These are phyloP conservation scores for Globisporangium megalacanthum DNA, from an alignment of 352 stramenopile species.

Conservation along the genomic window DNA sequence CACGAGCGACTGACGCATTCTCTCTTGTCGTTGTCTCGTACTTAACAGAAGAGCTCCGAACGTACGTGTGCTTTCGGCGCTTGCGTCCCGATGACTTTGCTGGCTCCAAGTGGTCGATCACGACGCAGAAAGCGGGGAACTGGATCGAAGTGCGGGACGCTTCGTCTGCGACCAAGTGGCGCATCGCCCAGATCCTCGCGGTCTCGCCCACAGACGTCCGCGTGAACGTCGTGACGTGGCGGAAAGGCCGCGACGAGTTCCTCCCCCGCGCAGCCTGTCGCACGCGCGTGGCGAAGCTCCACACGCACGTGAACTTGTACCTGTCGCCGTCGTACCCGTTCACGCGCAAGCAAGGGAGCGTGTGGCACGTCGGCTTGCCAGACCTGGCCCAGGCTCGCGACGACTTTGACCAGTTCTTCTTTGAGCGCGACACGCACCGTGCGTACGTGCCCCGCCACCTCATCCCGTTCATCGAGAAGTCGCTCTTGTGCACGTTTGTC, in stretches of 20 bases:
- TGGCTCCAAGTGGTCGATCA: conserved; percentile 66
- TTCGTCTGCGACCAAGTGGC: conserved; percentile 72
- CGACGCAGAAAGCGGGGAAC: conserved; percentile 54
- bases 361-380: conserved; percentile 59
- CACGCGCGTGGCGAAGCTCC: conserved; percentile 62
- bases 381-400: conserved; percentile 58
- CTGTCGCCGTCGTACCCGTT: conserved; percentile 77
- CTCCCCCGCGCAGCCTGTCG: conserved; percentile 50
- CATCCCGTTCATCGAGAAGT: conserved; percentile 71
- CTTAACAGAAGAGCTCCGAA: conserved; percentile 32
- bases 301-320: conserved; percentile 70
- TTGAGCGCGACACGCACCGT: conserved; percentile 37
- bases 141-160: conserved; percentile 85
- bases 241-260: conserved; percentile 67
- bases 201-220: conserved; percentile 61
- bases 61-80: conserved; percentile 69
- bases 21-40: no score
- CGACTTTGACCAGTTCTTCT: conserved; percentile 76
- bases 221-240: conserved; percentile 63
- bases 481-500: conserved; percentile 57
- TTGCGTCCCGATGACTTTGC: conserved; percentile 57
- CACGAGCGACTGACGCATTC: no score
- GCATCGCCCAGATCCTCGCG: conserved; percentile 65
- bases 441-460: conserved; percentile 49
- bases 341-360: conserved; percentile 60